A percentile compares a stretch with the other conserved stretches of the same genome.
These are phyloP conservation scores for Yamadazyma sp. DNA, from an alignment of 1,139 yeast species.

Conservation along the genomic window DNA sequence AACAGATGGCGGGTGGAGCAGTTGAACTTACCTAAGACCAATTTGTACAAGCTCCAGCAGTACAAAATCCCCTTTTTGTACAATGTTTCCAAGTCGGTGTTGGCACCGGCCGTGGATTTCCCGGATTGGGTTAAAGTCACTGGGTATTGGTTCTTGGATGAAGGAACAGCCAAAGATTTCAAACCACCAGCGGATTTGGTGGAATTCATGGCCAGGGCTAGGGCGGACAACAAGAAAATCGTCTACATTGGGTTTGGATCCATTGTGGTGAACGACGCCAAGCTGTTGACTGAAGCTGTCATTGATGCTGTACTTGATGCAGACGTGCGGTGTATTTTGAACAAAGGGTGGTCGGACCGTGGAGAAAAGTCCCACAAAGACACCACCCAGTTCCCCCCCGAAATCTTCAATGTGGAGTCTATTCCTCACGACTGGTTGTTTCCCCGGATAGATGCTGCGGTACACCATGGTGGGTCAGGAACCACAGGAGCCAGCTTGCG, in stretches of 20 bases:
- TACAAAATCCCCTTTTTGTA: slow-evolving; percentile 83
- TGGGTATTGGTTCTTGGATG: slow-evolving; percentile 93
- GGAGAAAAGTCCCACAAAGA: slow-evolving; percentile 23
- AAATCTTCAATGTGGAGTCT: slow-evolving; percentile 66
- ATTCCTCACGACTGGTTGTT: slow-evolving; percentile 96
- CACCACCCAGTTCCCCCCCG: slow-evolving; percentile 45
- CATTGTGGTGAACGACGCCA: slow-evolving; percentile 84
- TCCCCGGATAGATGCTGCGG: slow-evolving; percentile 86
- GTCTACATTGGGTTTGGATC: slow-evolving; percentile 96
- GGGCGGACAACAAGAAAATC: slow-evolving; percentile 58
- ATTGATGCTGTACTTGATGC: slow-evolving; percentile 75
- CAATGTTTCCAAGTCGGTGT: slow-evolving; percentile 81
- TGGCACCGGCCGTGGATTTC: slow-evolving; percentile 92
- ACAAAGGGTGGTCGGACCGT: slow-evolving; percentile 95
- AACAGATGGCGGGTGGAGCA: slow-evolving; percentile 81
- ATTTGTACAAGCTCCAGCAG: slow-evolving; percentile 69
- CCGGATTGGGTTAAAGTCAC: slow-evolving; percentile 93
- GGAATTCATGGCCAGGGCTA: slow-evolving; percentile 65
- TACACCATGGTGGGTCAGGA: slow-evolving; percentile 97
- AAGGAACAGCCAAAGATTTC: slow-evolving; percentile 57
- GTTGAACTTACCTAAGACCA: slow-evolving; percentile 67
- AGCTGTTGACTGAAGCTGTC: slow-evolving; percentile 72
- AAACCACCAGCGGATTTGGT: slow-evolving; percentile 62
- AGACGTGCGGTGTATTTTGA: slow-evolving; percentile 81
- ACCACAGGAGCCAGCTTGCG: slow-evolving; percentile 91